Percentiles rank a stretch among this genome's conserved stretches.
Evolutionary conservation across 345 rosid species (phyloP).

Genomic region (Brassica carinata): DNA sequence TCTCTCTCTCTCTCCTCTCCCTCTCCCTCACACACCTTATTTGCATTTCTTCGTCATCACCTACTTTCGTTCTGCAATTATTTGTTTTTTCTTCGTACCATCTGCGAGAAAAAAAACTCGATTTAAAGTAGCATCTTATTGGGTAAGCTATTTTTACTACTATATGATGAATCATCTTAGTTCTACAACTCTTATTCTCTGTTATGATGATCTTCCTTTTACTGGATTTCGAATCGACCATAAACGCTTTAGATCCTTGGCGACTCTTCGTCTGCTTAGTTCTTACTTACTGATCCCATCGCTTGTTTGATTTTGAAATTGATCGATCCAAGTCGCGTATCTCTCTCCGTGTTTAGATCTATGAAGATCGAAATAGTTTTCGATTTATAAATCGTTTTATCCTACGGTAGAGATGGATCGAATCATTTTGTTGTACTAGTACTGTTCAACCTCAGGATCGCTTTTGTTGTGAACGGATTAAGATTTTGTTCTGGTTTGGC

Average conservation of each 20-base stretch:
- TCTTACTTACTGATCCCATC: not conserved
- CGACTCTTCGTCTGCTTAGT: slow-evolving; percentile 6
- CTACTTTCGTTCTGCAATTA: not conserved
- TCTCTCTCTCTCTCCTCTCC: slow-evolving; percentile 13
- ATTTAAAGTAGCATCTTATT: slow-evolving; percentile 3
- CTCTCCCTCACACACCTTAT: slow-evolving; percentile 8
- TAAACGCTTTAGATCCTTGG: slow-evolving; percentile 14
- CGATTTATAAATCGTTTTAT: not conserved
- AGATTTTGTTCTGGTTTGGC: not conserved
- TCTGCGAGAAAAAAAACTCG: not conserved
- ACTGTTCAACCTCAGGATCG: slow-evolving; percentile 15
- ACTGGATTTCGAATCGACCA: not conserved
- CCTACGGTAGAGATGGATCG: not conserved
- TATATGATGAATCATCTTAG: no score
- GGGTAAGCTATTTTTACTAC: slow-evolving; percentile 40
- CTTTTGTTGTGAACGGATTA: not conserved
- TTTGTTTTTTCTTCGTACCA: not conserved
- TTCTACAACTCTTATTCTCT: not conserved
- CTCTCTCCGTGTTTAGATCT: slow-evolving; percentile 22
- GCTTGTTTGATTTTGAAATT: slow-evolving; percentile 11
- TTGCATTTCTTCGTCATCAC: slow-evolving; percentile 33
- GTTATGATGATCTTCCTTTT: not conserved
- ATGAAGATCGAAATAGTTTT: not conserved
- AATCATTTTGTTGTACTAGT: slow-evolving; percentile 7
- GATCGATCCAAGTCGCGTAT: slow-evolving; percentile 13